These are phyloP conservation scores for Alternaria gansuensis DNA, from an alignment of 2,329 filamentous ascomycete genomes.

Conservation along the genomic window DNA sequence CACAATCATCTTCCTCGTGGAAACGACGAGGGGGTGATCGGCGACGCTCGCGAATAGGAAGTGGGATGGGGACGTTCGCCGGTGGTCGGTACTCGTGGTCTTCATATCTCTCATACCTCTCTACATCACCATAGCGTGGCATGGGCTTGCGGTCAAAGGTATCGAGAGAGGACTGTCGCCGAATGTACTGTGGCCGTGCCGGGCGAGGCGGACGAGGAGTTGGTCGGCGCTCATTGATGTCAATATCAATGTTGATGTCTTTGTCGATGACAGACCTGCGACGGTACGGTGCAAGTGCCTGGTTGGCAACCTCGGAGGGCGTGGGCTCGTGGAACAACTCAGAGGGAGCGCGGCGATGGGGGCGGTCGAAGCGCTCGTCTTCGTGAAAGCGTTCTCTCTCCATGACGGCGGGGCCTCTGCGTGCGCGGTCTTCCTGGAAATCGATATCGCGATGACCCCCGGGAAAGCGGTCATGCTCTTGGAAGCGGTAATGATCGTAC, in stretches of 20 bases:
- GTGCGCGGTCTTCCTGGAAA: constrained; percentile 56
- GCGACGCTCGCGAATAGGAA: constrained; percentile 62
- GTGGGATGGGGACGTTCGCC: constrained; percentile 73
- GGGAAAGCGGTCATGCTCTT: constrained; percentile 57
- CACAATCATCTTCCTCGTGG: constrained; percentile 74
- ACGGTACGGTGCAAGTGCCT: constrained; percentile 66
- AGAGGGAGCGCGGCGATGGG: constrained; percentile 50
- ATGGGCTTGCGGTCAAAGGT: constrained; percentile 82
- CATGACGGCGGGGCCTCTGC: constrained; percentile 48
- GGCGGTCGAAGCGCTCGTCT: constrained; percentile 61
- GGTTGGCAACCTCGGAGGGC: constrained; percentile 59
- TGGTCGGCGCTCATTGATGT: constrained; percentile 55
- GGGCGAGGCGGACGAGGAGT: constrained; percentile 64
- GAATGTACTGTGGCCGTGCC: constrained; percentile 72
- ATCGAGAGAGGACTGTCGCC: constrained; percentile 88
- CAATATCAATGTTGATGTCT: constrained; percentile 61
- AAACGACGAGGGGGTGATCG: constrained; percentile 61
- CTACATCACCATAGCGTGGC: constrained; percentile 65
- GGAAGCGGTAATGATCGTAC: constrained; percentile 52
- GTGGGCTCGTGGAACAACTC: constrained; percentile 60
- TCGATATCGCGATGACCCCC: constrained; percentile 55
- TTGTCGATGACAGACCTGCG: constrained; percentile 67
- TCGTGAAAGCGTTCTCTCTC: constrained; percentile 64
- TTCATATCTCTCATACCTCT: constrained; percentile 51
- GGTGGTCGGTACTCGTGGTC: constrained; percentile 68